These are phyloP conservation scores for Rossbeevera mucosa DNA, from an alignment of 768 basidiomycete genomes.

Conservation along the genomic window DNA sequence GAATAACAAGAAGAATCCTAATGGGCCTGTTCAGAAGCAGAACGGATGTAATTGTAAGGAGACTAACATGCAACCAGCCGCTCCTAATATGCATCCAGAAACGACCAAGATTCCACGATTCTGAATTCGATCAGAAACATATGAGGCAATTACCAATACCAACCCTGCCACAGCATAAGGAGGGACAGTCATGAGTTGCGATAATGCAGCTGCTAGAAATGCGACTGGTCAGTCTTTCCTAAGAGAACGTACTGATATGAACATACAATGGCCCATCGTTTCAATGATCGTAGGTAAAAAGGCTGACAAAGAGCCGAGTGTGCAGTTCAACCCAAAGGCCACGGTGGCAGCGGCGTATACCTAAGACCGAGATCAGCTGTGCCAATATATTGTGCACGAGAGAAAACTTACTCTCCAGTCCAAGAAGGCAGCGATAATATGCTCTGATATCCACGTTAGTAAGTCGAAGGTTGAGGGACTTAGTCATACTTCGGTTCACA, in stretches of 20 bases:
- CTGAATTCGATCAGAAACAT: constrained; percentile 41
- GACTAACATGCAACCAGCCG: constrained; percentile 40
- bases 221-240: background rate
- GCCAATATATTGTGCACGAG: background rate
- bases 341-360: constrained; percentile 45
- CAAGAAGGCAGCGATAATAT: constrained; percentile 39
- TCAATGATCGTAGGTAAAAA: constrained; percentile 55
- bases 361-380: constrained; percentile 15
- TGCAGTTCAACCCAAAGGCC: constrained; percentile 45
- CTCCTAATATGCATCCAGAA: constrained; percentile 29
- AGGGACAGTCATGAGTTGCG: constrained; percentile 50
- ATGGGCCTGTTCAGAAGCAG: background rate
- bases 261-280: constrained; percentile 45
- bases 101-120: constrained; percentile 38
- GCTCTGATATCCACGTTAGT: constrained; percentile 26
- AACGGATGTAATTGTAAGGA: background rate
- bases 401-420: constrained; percentile 39
- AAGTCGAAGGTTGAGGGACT: background rate
- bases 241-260: background rate
- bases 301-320: constrained; percentile 46
- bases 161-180: constrained; percentile 45
- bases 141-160: constrained; percentile 35
- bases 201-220: constrained; percentile 37
- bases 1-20: constrained; percentile 33
- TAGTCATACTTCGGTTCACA: constrained; percentile 36